Percentiles rank a stretch among this genome's conserved stretches.
Conservation (phyloP, 129 eudicot species). For the Silybum marianum region DNA sequence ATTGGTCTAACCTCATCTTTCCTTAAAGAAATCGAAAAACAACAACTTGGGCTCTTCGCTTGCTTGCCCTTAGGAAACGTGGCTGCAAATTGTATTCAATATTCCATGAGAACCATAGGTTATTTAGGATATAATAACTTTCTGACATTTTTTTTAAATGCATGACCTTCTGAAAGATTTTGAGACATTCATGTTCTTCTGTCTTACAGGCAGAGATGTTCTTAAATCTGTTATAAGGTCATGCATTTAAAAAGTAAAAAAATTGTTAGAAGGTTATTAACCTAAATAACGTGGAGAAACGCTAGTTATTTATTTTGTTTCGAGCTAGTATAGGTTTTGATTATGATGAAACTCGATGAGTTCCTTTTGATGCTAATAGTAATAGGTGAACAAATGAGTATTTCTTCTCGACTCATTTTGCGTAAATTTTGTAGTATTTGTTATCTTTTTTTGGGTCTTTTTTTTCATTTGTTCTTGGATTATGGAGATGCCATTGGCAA, state of each 20-base stretch:
- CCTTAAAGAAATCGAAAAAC: slow-evolving; percentile 2
- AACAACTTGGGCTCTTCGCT: slow-evolving; percentile 9
- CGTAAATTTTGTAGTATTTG: neutral
- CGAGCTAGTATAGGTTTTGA: slow-evolving; percentile 5
- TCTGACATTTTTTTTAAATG: neutral
- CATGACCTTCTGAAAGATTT: neutral
- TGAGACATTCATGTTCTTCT: neutral
- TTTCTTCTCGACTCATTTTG: neutral
- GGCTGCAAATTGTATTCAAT: neutral
- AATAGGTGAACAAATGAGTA: neutral
- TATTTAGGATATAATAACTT: neutral
- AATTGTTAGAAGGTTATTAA: neutral
- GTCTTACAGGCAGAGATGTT: neutral
- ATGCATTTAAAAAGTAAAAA: neutral
- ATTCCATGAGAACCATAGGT: neutral
- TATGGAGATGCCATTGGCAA: no score
- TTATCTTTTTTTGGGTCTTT: neutral
- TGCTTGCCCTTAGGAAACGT: neutral
- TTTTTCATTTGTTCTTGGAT: no score
- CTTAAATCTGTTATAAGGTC: neutral
- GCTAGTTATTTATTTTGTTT: neutral
- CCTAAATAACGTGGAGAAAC: neutral
- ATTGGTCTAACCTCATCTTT: slow-evolving; percentile 12
- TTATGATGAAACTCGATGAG: neutral
- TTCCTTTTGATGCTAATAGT: neutral